phyloP scores from a whole-genome alignment of 169 alveolate species.

The Plasmodium malariae region DNA sequence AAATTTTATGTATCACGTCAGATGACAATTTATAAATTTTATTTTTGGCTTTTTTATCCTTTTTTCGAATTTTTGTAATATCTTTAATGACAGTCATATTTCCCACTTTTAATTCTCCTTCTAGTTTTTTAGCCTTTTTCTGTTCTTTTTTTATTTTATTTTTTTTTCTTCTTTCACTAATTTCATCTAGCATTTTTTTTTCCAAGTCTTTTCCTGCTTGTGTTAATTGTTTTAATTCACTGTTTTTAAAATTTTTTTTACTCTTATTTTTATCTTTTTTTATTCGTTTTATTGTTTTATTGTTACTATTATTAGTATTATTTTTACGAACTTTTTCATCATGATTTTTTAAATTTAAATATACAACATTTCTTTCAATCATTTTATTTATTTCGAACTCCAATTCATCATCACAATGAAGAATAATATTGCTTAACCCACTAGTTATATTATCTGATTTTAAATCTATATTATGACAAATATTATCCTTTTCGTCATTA shows the following conservation, averaged over 20 bases:
- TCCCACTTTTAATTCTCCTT: conserved; percentile 74
- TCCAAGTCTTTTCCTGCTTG: conserved; percentile 56
- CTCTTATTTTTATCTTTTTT: conserved; percentile 18
- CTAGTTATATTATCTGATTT: no score
- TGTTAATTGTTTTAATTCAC: conserved; percentile 20
- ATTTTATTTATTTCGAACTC: conserved; percentile 59
- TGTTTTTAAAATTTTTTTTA: conserved; percentile 2
- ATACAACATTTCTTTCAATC: conserved; percentile 54
- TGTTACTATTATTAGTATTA: neutral
- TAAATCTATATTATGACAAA: no score
- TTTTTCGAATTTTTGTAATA: conserved; percentile 64
- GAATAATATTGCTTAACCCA: neutral
- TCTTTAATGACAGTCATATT: conserved; percentile 77
- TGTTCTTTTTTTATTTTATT: conserved; percentile 67
- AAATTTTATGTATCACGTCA: conserved; percentile 47
- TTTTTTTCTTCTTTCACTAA: conserved; percentile 75
- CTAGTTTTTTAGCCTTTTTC: conserved; percentile 62
- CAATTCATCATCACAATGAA: conserved; percentile 49
- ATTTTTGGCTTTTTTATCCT: conserved; percentile 64
- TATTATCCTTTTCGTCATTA: neutral
- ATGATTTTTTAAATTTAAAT: conserved; percentile 22
- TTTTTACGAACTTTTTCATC: neutral
- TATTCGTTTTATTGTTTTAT: conserved; percentile 4
- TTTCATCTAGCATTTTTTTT: conserved; percentile 67
- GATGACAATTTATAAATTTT: conserved; percentile 65